Evolutionary conservation across 192 early-diverging fungal genomes (phyloP), one percentile per base, ranked within the genome.

Genomic region (Dimargaris verticillata): DNA sequence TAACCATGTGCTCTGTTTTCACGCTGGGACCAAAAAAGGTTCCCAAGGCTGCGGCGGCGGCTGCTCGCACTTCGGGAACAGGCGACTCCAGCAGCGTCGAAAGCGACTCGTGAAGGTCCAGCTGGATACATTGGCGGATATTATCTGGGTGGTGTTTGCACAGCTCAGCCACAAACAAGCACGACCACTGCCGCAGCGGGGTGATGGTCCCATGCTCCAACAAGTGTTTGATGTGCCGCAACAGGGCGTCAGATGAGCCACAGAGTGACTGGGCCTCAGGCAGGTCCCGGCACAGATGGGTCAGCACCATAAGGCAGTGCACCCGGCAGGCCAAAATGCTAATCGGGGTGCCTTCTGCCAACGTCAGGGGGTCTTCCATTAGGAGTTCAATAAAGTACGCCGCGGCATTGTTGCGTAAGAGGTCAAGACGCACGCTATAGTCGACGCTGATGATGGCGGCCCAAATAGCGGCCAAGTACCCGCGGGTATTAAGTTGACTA

Each of bases 381-480:
- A 99, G 70, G 42, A 95, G 88, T 48, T 80, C 86, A 50, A 95
- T 80, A 73, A 99, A 99, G 70, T 99, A 97, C 24, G 82, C 78
- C 68, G 85, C 92, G 13, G 88, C 91, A 64, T 87, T 86, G 69
- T 89, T 86, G 70, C 93, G 94, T 57, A 95, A 70, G 49, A 99
- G 72, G 64, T 97, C 93, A 29, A 81, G 84, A 62, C 91, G 89
- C 66, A 92, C 88, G 26, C 82, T 82, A 48, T 78, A 74, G 66
- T 99, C 95, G 0, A 97, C 91, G 0, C 92, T 94, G 41, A 95
- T 77, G 55, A 99, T 86, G 66, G 94, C 84, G 14, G 93, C 88
- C 93, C 95, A 99, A 58, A 99, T 95, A 61, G 97, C 91, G 5
- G 94, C 91, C 25, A 99, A 77, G 14, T 95, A 89, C 42, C 92